Conservation (phyloP, 106 monocot genomes). For the Dioscorea dumetorum region DNA sequence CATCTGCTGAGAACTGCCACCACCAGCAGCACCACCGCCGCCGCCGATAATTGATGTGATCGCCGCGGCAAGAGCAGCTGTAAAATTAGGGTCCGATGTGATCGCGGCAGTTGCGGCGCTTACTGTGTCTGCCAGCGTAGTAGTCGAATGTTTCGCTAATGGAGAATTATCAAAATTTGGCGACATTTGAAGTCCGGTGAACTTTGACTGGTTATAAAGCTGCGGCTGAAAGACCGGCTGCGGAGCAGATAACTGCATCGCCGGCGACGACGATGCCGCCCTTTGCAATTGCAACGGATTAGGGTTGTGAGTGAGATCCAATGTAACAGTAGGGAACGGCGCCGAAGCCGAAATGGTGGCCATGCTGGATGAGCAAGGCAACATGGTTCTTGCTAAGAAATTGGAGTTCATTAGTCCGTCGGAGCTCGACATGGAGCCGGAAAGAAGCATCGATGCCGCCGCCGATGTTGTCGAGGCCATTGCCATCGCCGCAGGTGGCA, state of each 20-base stretch:
- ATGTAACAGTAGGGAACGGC: constrained; percentile 86
- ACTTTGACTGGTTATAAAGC: constrained; percentile 58
- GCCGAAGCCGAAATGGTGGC: constrained; percentile 91
- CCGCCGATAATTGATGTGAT: constrained; percentile 61
- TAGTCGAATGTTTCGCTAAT: constrained; percentile 7
- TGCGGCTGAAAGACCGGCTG: constrained; percentile 40
- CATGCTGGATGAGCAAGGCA: constrained; percentile 72
- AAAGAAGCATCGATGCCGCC: constrained; percentile 62
- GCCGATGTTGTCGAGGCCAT: constrained; percentile 69
- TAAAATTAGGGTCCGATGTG: constrained; percentile 64
- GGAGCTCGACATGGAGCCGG: constrained; percentile 54
- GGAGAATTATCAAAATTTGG: background rate
- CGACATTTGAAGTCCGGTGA: constrained; percentile 69
- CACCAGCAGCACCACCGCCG: background rate
- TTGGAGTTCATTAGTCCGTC: constrained; percentile 45
- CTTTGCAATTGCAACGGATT: constrained; percentile 35
- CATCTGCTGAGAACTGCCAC: background rate
- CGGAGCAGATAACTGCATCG: background rate
- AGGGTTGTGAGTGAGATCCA: constrained; percentile 64
- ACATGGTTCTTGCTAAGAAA: constrained; percentile 44
- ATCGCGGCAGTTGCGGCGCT: constrained; percentile 49
- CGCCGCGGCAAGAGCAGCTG: constrained; percentile 52
- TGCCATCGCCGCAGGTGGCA: constrained; percentile 73
- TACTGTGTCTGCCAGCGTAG: constrained; percentile 30
- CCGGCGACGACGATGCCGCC: constrained; percentile 10